A percentile compares a stretch with the other conserved stretches of the same genome.
Evolutionary conservation across 179 eudicot species (phyloP).

Genomic region (Silene coronaria): DNA sequence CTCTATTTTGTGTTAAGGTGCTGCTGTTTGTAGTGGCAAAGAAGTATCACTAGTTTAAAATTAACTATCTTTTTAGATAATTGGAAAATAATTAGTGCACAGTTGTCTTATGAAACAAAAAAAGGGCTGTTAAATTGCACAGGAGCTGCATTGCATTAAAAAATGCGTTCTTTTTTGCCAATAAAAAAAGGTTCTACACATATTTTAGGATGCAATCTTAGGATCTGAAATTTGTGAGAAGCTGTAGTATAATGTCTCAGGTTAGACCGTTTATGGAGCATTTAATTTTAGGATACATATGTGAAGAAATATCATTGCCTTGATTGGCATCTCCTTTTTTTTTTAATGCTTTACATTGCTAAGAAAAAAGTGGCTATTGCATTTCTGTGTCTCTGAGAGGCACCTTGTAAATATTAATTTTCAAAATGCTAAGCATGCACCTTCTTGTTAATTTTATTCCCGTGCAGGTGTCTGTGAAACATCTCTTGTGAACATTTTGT

Average conservation of each 20-base stretch:
- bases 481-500: conserved; percentile 47
- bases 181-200: not conserved
- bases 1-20: not conserved
- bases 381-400: not conserved
- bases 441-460: not conserved
- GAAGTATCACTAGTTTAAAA: not conserved
- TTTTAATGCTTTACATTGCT: not conserved
- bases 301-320: not conserved
- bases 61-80: not conserved
- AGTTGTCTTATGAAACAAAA: too few species aligned
- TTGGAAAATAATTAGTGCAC: not conserved
- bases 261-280: not conserved
- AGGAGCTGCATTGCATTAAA: not conserved
- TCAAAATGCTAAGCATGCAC: not conserved
- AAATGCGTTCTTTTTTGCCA: not conserved
- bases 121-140: too few species aligned
- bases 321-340: not conserved
- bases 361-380: not conserved
- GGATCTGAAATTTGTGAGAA: not conserved
- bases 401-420: not conserved
- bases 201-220: not conserved
- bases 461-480: conserved; percentile 52
- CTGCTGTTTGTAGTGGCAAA: not conserved
- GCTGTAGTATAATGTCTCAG: not conserved
- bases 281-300: not conserved